A percentile compares a stretch with the other conserved stretches of the same genome.
Conservation (phyloP, 2,329 filamentous ascomycete species). For the Rugonectria rugulosa region DNA sequence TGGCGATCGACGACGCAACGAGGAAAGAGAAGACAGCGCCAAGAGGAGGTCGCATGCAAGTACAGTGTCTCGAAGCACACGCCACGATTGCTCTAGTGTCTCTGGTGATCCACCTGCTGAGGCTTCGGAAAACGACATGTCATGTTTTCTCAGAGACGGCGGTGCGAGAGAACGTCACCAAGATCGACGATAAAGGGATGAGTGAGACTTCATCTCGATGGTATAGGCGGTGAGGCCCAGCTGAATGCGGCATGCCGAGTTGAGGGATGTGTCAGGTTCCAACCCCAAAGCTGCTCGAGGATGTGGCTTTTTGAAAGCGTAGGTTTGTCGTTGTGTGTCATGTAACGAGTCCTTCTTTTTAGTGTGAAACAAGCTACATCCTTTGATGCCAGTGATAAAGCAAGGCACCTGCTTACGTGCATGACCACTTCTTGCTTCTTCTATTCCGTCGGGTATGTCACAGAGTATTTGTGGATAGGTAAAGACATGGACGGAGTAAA, state of each 20-base stretch:
- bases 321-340: too few relatives aligned
- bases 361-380: too few relatives aligned
- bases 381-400: too few relatives aligned
- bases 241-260: too few relatives aligned
- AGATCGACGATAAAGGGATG: neutral
- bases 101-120: neutral
- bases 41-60: neutral
- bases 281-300: neutral
- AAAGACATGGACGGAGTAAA: neutral
- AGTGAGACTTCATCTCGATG: neutral
- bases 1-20: neutral
- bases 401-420: too few relatives aligned
- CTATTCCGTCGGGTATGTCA: too few relatives aligned
- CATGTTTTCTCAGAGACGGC: neutral
- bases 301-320: too few relatives aligned
- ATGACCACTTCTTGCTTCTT: too few relatives aligned
- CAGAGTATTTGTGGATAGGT: neutral
- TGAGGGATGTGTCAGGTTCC: too few relatives aligned
- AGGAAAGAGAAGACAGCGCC: neutral
- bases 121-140: neutral
- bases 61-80: too few relatives aligned
- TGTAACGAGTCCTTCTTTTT: too few relatives aligned
- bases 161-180: neutral
- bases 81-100: neutral
- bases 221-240: neutral